phyloP scores from a whole-genome alignment of 1,139 yeast genomes.

The Pichia inconspicua region DNA sequence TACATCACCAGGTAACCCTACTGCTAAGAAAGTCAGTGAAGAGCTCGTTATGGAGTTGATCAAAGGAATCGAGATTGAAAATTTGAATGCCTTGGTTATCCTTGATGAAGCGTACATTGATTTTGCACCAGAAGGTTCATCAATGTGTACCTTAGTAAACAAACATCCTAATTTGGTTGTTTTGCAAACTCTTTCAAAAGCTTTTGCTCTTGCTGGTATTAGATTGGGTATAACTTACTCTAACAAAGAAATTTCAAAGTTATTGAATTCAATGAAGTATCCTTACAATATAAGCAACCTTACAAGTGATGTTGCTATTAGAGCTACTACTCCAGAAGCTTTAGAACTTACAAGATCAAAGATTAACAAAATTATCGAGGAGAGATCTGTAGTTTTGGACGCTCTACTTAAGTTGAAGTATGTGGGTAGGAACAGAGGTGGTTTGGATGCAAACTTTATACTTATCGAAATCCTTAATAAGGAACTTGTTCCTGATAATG shows the following conservation, averaged over 20 bases:
- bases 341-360: slow-evolving; percentile 50
- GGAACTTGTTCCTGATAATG: slow-evolving; percentile 57
- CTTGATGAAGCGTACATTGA: slow-evolving; percentile 96
- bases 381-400: slow-evolving; percentile 47
- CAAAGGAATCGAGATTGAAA: slow-evolving; percentile 30
- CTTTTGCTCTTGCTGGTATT: slow-evolving; percentile 94
- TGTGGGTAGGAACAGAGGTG: slow-evolving; percentile 75
- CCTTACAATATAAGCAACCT: slow-evolving; percentile 89
- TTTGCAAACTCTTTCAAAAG: slow-evolving; percentile 84
- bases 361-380: slow-evolving; percentile 43
- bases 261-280: slow-evolving; percentile 84
- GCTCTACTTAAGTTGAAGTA: slow-evolving; percentile 48
- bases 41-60: slow-evolving; percentile 45
- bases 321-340: slow-evolving; percentile 61
- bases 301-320: slow-evolving; percentile 65
- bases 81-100: slow-evolving; percentile 74
- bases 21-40: slow-evolving; percentile 57
- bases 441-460: slow-evolving; percentile 79
- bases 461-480: slow-evolving; percentile 61
- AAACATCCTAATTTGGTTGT: slow-evolving; percentile 79
- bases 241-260: slow-evolving; percentile 47
- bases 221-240: slow-evolving; percentile 79
- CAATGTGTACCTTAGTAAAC: slow-evolving; percentile 75
- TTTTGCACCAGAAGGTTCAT: slow-evolving; percentile 60
- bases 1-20: slow-evolving; percentile 99